Evolutionary conservation across 257 asterid species (phyloP).

Genomic region (Leptodermis oblonga): DNA sequence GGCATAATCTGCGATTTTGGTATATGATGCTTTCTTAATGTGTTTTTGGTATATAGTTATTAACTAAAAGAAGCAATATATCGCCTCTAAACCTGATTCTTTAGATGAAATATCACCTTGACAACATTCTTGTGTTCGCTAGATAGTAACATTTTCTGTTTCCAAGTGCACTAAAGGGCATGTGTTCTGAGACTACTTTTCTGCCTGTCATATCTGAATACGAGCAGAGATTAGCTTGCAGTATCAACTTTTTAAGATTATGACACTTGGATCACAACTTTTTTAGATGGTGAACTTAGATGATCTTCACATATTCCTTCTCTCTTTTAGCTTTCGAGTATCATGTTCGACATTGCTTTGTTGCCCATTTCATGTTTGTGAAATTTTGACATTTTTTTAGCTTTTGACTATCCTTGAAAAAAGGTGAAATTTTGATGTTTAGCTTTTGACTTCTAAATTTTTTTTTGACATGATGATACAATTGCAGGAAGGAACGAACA

Average conservation of each 20-base stretch:
- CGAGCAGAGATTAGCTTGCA: background rate
- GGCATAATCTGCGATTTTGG: slow-evolving; percentile 95
- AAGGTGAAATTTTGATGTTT: too few species aligned
- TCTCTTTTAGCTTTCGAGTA: background rate
- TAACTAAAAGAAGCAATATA: background rate
- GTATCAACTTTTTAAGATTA: background rate
- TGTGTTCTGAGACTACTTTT: background rate
- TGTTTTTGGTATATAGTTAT: slow-evolving; percentile 6
- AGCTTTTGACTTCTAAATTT: too few species aligned
- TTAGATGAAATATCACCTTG: background rate
- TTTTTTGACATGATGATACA: slow-evolving; percentile 13
- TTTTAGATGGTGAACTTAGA: background rate
- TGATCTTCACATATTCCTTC: background rate
- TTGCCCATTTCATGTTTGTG: too few species aligned
- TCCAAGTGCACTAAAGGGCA: background rate
- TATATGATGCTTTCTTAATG: slow-evolving; percentile 25
- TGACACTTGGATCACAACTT: background rate
- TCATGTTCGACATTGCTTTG: background rate
- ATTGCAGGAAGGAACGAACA: slow-evolving; percentile 75
- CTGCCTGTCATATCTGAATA: background rate
- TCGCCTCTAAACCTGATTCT: background rate
- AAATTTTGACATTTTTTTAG: too few species aligned
- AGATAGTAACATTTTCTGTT: background rate
- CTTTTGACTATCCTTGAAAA: too few species aligned
- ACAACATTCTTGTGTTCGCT: background rate